Evolutionary conservation across 306 rosid genomes (phyloP), one percentile per base, ranked within the genome.

Genomic region (Purshia tridentata): DNA sequence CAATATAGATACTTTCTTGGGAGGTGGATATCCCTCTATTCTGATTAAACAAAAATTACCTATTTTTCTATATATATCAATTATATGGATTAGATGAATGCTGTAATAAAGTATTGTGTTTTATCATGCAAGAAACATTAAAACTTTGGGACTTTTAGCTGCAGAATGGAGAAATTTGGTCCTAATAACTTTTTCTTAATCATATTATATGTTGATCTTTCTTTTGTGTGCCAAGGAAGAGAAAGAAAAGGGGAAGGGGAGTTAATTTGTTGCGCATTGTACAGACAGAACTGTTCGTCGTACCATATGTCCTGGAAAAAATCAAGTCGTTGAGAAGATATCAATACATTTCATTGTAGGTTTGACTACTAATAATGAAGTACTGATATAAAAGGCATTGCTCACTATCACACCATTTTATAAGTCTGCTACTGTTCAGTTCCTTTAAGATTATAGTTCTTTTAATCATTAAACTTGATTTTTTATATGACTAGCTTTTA

Each of bases 1-100:
- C 99, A 94, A 65, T 91, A 89, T 64, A 91, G 77, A 81, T 88
- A 94, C 81, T 94, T 94, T 79, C 99, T 94, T 29, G 99, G 99
- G 74, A 91, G 99, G 99, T 89, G 82, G 59, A 74, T 81, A 55
- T 46, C 53, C 68, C 37, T 0, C 18, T 20, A 64, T 52, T 13
- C n/a, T 45, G 9, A 11, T 70, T 42, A 20, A 41, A 42, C 6
- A 46, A 53, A 39, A 68, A 13, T 0, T 42, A 54, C 14, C n/a
- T 42, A 42, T 8, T 20, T 54, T 13, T 13, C 39, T 19, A 8
- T 4, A 53, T 22, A 42, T 54, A 19, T 10, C 18, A 40, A 60
- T 19, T 19, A 60, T 37, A 39, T 61, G 42, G 20, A 54, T 70
- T 20, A 54, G 51, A 55, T 55, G 20, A 39, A 42, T 70, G 13